Evolutionary conservation across 2,329 filamentous ascomycete genomes (phyloP).

Genomic region (Aureobasidium sp.): DNA sequence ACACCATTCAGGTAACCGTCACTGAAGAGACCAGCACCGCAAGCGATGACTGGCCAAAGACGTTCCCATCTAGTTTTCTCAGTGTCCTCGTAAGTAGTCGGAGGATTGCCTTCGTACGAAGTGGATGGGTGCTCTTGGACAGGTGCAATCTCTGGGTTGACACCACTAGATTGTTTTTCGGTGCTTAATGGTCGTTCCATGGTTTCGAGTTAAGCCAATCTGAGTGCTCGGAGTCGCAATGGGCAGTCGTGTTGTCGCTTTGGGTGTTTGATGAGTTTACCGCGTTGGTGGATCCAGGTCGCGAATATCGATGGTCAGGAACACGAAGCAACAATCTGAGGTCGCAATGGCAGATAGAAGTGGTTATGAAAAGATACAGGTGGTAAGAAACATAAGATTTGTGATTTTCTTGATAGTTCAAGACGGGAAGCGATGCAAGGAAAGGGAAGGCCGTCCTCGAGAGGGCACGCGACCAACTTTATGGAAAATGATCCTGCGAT

Average conservation of each 20-base stretch:
- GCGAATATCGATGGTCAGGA: too few relatives aligned
- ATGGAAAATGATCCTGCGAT: background rate
- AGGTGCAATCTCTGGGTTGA: background rate
- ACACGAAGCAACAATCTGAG: background rate
- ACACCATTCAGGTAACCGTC: conserved; percentile 91
- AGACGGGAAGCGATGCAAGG: background rate
- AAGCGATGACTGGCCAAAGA: conserved; percentile 70
- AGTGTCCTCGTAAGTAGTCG: background rate
- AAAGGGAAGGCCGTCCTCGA: background rate
- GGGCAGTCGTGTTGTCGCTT: background rate
- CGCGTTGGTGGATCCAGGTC: background rate
- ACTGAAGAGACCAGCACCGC: conserved; percentile 81
- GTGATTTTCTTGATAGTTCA: background rate
- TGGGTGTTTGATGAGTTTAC: background rate
- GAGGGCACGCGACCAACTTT: conserved; percentile 7
- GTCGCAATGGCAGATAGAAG: background rate
- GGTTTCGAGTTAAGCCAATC: too few relatives aligned
- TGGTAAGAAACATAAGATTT: background rate
- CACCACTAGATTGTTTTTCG: background rate
- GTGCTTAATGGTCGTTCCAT: background rate
- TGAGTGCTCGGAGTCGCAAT: background rate
- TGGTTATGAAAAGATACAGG: background rate
- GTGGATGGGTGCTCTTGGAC: background rate
- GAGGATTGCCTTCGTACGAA: background rate
- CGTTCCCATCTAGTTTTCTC: conserved; percentile 35